Evolutionary conservation across 202 grass and related monocot species (phyloP).

Genomic region (Carex arenaria): DNA sequence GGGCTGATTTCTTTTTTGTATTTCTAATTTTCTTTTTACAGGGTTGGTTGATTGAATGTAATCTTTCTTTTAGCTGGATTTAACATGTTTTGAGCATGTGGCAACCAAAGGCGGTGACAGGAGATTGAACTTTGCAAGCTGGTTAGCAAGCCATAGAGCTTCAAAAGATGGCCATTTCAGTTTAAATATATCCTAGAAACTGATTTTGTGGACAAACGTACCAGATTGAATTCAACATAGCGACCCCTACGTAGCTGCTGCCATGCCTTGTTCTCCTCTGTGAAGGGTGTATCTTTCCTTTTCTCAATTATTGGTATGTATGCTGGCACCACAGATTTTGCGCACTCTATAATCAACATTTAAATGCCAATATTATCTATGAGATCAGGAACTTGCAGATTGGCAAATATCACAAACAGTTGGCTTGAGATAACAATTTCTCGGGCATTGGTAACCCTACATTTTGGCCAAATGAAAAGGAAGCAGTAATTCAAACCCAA

Average conservation of each 20-base stretch:
- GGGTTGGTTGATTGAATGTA: neutral
- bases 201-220: constrained; percentile 23
- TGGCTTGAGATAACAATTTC: neutral
- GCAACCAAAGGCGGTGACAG: neutral
- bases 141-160: neutral
- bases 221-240: constrained; percentile 98
- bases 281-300: constrained; percentile 83
- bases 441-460: neutral
- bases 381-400: neutral
- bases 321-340: constrained; percentile 81
- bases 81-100: neutral
- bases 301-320: constrained; percentile 89
- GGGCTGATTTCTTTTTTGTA: neutral
- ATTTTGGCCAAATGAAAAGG: neutral
- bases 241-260: constrained; percentile 91
- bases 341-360: constrained; percentile 52
- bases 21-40: neutral
- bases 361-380: neutral
- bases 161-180: neutral
- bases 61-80: neutral
- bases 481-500: neutral
- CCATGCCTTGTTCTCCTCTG: constrained; percentile 87
- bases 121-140: neutral
- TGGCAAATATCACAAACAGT: neutral
- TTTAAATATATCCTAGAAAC: neutral